Conservation (phyloP, 2,329 filamentous ascomycete genomes). For the Raffaelea ambrosiae region DNA sequence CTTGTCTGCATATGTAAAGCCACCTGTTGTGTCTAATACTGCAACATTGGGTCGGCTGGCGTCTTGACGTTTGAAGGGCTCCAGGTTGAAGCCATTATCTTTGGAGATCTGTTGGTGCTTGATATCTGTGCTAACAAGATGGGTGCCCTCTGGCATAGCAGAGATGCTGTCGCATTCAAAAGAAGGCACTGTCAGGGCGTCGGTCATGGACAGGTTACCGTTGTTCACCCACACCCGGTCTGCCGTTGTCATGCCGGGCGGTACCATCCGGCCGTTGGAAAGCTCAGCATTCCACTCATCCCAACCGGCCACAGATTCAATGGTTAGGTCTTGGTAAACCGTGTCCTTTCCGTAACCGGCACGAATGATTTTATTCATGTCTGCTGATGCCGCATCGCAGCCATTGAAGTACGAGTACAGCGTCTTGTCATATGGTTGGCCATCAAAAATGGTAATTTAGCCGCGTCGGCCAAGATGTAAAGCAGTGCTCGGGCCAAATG, state of each 20-base stretch:
- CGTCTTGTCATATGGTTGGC: constrained; percentile 30
- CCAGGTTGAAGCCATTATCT: too few relatives aligned
- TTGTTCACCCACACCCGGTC: constrained; percentile 30
- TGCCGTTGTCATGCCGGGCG: constrained; percentile 11
- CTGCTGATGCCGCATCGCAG: constrained; percentile 34
- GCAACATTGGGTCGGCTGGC: too few relatives aligned
- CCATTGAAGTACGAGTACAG: constrained; percentile 31
- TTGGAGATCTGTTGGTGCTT: too few relatives aligned
- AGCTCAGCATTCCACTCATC: constrained; percentile 42
- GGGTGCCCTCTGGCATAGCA: too few relatives aligned
- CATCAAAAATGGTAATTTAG: constrained; percentile 42
- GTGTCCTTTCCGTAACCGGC: constrained; percentile 31
- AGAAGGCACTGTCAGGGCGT: constrained; percentile 13
- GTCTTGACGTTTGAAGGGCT: too few relatives aligned
- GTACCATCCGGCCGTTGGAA: constrained; percentile 13
- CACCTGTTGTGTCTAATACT: too few relatives aligned
- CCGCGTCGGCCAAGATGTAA: constrained; percentile 33
- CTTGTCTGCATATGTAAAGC: too few relatives aligned
- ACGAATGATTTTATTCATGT: constrained; percentile 36
- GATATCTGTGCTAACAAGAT: too few relatives aligned
- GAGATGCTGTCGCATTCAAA: too few relatives aligned
- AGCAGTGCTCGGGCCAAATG: constrained; percentile 28
- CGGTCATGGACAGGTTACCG: constrained; percentile 22
- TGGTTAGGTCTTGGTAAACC: constrained; percentile 35
- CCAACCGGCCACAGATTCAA: constrained; percentile 33